Evolutionary conservation across 1,284 basidiomycete genomes (phyloP).

Genomic region (Sanghuangporus weigelae): DNA sequence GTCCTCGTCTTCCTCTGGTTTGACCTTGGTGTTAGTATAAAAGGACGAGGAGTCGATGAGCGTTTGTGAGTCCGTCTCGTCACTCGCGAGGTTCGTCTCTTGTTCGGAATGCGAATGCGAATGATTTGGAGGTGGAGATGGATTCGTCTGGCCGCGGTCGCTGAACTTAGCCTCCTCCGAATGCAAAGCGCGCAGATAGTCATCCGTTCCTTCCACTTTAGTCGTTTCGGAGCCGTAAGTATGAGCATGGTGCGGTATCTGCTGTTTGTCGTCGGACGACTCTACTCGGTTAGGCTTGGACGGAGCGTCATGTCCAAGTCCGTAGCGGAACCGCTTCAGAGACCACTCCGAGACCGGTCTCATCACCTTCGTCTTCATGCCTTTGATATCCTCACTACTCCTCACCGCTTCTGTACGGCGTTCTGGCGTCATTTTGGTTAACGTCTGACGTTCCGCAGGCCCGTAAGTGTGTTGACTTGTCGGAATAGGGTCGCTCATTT

Average conservation of each 20-base stretch:
- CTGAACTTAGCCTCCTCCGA: not conserved
- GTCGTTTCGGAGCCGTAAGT: not conserved
- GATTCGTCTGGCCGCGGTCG: not conserved
- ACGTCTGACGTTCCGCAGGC: not conserved
- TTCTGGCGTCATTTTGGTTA: not conserved
- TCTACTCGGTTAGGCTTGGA: not conserved
- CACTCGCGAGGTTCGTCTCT: not conserved
- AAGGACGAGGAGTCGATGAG: not conserved
- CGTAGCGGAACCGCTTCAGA: conserved; percentile 6
- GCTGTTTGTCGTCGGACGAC: not conserved
- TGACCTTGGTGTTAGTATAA: not conserved
- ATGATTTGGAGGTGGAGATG: not conserved
- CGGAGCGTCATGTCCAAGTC: not conserved
- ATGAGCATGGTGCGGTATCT: not conserved
- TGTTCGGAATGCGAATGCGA: too few species aligned
- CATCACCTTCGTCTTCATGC: not conserved
- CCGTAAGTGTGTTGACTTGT: too few species aligned
- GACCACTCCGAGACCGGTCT: conserved; percentile 7
- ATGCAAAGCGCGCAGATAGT: not conserved
- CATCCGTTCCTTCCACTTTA: not conserved
- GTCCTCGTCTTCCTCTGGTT: not conserved
- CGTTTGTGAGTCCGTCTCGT: not conserved
- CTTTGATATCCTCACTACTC: not conserved
- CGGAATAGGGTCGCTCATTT: too few species aligned
- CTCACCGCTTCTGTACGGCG: not conserved